phyloP scores from a whole-genome alignment of 805 yeast species.

The Lachancea kluyveri region DNA sequence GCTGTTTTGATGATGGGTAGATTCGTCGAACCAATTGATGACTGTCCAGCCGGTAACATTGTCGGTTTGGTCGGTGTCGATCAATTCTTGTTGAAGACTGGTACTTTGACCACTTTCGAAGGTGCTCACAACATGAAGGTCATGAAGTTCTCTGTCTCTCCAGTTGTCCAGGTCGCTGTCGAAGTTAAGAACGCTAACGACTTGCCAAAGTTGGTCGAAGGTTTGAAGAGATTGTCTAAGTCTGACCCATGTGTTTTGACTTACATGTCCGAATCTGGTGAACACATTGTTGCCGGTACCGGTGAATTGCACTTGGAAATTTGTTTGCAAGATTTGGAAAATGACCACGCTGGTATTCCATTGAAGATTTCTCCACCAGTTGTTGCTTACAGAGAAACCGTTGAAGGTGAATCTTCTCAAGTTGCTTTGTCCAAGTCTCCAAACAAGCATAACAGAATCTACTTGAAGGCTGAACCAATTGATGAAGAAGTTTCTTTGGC shows the following conservation, averaged over 20 bases:
- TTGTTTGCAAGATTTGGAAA: conserved; percentile 90
- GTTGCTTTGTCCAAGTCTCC: conserved; percentile 98
- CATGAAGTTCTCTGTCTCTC: conserved; percentile 99
- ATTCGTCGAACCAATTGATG: conserved; percentile 95
- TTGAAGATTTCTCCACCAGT: conserved; percentile 96
- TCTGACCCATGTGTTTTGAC: conserved; percentile 98
- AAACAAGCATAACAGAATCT: conserved; percentile 99
- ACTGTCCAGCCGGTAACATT: conserved; percentile 99
- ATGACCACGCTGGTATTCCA: conserved; percentile 99
- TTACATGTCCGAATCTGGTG: conserved; percentile 90
- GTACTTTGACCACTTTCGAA: conserved; percentile 97
- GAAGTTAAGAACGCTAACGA: conserved; percentile 99
- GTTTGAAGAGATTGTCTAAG: conserved; percentile 99
- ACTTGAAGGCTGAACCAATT: conserved; percentile 94
- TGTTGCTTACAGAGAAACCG: conserved; percentile 98
- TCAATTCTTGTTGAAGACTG: conserved; percentile 98
- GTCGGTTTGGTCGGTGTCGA: conserved; percentile 99
- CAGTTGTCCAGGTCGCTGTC: conserved; percentile 99
- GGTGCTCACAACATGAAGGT: conserved; percentile 99
- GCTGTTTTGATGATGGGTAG: conserved; percentile 99
- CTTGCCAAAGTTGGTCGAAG: conserved; percentile 98
- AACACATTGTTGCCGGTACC: conserved; percentile 99
- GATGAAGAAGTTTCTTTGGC: conserved; percentile 89
- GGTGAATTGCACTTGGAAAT: conserved; percentile 99
- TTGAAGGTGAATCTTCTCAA: conserved; percentile 88